Conservation (phyloP, 2,329 filamentous ascomycete genomes). For the Furcasterigmium sp. region DNA sequence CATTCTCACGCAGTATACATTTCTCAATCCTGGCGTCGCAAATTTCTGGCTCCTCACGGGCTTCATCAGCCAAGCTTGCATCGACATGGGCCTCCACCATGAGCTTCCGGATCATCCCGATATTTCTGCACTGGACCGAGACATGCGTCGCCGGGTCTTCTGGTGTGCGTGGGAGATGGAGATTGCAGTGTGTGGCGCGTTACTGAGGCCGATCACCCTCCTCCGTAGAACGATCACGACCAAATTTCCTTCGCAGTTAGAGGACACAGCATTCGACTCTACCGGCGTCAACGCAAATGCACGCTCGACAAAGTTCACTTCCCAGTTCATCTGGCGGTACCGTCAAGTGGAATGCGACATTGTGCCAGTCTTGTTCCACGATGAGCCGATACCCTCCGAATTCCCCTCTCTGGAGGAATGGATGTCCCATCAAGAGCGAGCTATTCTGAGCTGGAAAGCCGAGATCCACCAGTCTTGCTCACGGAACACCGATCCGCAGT, state of each 20-base stretch:
- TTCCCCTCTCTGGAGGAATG: background rate
- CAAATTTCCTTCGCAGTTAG: background rate
- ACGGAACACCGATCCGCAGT: background rate
- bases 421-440: background rate
- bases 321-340: background rate
- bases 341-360: background rate
- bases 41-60: slow-evolving; percentile 1
- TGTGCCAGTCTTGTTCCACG: slow-evolving; percentile 1
- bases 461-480: background rate
- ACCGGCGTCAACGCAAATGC: background rate
- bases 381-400: background rate
- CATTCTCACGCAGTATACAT: background rate
- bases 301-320: background rate
- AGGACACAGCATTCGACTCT: background rate
- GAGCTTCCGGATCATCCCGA: background rate
- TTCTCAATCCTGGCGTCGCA: background rate
- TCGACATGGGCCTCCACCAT: slow-evolving; percentile 2
- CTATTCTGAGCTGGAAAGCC: background rate
- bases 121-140: background rate
- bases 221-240: background rate
- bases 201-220: background rate
- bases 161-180: slow-evolving; percentile 4
- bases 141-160: slow-evolving; percentile 1
- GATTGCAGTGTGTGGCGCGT: background rate
- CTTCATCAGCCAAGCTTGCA: slow-evolving; percentile 3